These are phyloP conservation scores for Rasamsonia emersonii DNA, from an alignment of 2,329 filamentous ascomycete genomes.

Conservation along the genomic window DNA sequence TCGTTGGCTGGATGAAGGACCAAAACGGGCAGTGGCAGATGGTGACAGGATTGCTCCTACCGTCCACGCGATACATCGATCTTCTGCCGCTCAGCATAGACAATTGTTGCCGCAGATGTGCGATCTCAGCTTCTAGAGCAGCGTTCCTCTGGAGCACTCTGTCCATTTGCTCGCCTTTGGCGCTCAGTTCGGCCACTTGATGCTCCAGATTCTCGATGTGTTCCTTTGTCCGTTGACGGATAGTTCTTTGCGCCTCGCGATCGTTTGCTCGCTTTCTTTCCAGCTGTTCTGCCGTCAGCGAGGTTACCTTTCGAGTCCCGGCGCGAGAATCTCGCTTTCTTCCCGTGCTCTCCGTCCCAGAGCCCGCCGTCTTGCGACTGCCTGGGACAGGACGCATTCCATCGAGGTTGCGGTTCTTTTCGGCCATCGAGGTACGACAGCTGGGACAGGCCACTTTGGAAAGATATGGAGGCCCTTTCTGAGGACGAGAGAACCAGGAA, in stretches of 20 bases:
- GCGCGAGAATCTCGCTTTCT: slow-evolving; percentile 40
- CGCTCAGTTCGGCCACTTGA: slow-evolving; percentile 44
- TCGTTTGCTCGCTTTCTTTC: slow-evolving; percentile 54
- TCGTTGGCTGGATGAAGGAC: not conserved
- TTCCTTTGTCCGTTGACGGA: slow-evolving; percentile 50
- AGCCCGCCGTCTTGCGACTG: slow-evolving; percentile 15
- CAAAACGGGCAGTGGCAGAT: not conserved
- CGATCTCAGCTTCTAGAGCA: slow-evolving; percentile 47
- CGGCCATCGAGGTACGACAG: not conserved
- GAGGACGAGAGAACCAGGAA: too few relatives aligned
- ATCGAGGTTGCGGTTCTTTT: not conserved
- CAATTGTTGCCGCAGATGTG: slow-evolving; percentile 43
- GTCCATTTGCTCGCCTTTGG: slow-evolving; percentile 43
- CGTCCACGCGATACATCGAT: slow-evolving; percentile 8
- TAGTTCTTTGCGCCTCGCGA: slow-evolving; percentile 51
- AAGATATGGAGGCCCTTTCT: too few relatives aligned
- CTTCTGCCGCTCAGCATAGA: slow-evolving; percentile 18
- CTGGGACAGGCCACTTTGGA: not conserved
- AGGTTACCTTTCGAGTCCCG: slow-evolving; percentile 49
- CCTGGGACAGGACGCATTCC: too few relatives aligned
- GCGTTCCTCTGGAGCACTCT: slow-evolving; percentile 46
- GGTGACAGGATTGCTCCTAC: slow-evolving; percentile 1
- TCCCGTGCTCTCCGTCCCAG: slow-evolving; percentile 13
- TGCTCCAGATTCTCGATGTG: slow-evolving; percentile 51
- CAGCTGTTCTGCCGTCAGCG: slow-evolving; percentile 49